Conservation (phyloP, 2,329 filamentous ascomycete species). For the Atkinsonella hypoxylon region DNA sequence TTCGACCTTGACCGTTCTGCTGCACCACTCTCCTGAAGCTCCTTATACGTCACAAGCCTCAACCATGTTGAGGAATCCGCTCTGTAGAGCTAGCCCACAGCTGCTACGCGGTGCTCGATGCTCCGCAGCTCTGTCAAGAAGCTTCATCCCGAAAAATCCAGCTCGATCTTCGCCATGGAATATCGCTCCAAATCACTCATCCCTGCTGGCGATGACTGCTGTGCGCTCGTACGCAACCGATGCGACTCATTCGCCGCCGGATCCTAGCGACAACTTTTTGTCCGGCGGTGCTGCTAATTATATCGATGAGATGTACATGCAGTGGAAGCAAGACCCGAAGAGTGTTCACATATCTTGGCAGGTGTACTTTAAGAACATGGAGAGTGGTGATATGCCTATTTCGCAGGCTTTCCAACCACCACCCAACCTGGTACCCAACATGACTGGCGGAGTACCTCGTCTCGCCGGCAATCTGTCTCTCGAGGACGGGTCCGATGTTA, state of each 20-base stretch:
- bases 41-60: constrained; percentile 13
- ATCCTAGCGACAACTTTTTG: constrained; percentile 91
- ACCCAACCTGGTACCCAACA: constrained; percentile 76
- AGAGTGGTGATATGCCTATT: constrained; percentile 93
- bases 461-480: constrained; percentile 58
- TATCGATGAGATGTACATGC: constrained; percentile 98
- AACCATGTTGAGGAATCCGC: constrained; percentile 61
- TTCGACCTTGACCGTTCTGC: constrained; percentile 10
- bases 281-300: constrained; percentile 97
- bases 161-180: constrained; percentile 30
- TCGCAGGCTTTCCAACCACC: constrained; percentile 95
- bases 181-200: constrained; percentile 33
- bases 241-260: constrained; percentile 44
- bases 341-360: constrained; percentile 98
- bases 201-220: constrained; percentile 36
- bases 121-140: constrained; percentile 25
- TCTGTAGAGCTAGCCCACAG: constrained; percentile 53
- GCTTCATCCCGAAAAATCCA: constrained; percentile 30
- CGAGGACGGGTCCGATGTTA: constrained; percentile 67
- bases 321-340: constrained; percentile 87
- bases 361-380: constrained; percentile 99
- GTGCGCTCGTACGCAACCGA: constrained; percentile 42
- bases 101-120: constrained; percentile 44
- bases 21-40: constrained; percentile 5
- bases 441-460: constrained; percentile 64